phyloP scores from a whole-genome alignment of 768 basidiomycete species.

The Calocera viscosa region DNA sequence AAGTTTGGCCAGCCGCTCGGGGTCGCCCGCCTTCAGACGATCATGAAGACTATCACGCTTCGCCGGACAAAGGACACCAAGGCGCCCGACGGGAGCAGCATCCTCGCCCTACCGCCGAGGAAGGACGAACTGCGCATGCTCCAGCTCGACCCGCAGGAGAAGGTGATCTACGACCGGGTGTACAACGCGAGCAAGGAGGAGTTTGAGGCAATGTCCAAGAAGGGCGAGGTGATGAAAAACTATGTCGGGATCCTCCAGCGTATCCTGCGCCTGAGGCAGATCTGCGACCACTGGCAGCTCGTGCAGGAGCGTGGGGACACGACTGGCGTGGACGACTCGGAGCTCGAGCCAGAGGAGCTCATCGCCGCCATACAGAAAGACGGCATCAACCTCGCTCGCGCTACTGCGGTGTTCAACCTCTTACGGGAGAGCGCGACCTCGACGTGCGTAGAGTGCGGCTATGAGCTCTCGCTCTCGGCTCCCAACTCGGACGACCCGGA shows the following conservation, averaged over 20 bases:
- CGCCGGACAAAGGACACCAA: conserved; percentile 91
- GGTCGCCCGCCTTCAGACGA: conserved; percentile 82
- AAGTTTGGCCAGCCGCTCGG: conserved; percentile 85
- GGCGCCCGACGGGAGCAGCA: conserved; percentile 63
- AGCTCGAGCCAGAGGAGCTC: conserved; percentile 64
- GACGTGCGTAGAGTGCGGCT: conserved; percentile 78
- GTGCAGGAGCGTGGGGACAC: conserved; percentile 46
- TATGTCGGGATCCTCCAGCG: conserved; percentile 96
- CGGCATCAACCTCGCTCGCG: conserved; percentile 61
- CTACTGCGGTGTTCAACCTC: conserved; percentile 71
- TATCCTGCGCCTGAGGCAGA: conserved; percentile 89
- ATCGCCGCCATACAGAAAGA: conserved; percentile 60
- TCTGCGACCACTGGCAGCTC: conserved; percentile 90
- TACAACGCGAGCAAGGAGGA: conserved; percentile 84
- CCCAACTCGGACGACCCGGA: conserved; percentile 35
- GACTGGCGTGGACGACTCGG: conserved; percentile 34
- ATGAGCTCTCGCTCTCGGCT: conserved; percentile 48
- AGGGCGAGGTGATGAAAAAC: conserved; percentile 94
- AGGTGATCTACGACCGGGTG: conserved; percentile 75
- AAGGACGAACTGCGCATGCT: conserved; percentile 77
- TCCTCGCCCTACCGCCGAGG: conserved; percentile 82
- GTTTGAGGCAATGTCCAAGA: conserved; percentile 72
- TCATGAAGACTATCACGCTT: conserved; percentile 94
- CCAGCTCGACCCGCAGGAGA: conserved; percentile 70
- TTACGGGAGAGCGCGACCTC: conserved; percentile 76